These are phyloP conservation scores for Globisporangium carolinianum DNA, from an alignment of 352 stramenopile species.

Conservation along the genomic window DNA sequence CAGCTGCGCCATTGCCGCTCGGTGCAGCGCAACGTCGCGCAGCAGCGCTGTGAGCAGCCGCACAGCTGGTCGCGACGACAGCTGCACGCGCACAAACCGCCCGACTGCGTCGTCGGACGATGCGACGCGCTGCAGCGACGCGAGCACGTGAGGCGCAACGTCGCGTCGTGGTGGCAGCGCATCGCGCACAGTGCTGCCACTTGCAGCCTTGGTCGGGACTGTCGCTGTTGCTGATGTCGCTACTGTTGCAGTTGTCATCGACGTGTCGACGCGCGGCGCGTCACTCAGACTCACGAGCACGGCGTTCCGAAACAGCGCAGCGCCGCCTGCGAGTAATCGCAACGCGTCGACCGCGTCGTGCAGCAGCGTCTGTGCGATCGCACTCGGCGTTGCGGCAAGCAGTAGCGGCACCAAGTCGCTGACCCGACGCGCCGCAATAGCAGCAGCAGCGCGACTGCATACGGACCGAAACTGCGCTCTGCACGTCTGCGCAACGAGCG, in stretches of 20 bases:
- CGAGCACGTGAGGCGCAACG: slow-evolving; percentile 12
- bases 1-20: slow-evolving; percentile 20
- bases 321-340: neutral
- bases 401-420: slow-evolving; percentile 4
- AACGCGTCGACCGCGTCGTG: slow-evolving; percentile 4
- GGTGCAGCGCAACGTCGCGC: slow-evolving; percentile 10
- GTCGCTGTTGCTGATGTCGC: neutral
- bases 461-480: neutral
- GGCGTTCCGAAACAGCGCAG: slow-evolving; percentile 9
- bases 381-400: slow-evolving; percentile 3
- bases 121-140: slow-evolving; percentile 19
- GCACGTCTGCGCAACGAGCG: slow-evolving; percentile 5
- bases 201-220: neutral
- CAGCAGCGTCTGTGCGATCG: slow-evolving; percentile 6
- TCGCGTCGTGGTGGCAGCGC: slow-evolving; percentile 2
- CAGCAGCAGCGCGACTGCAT: neutral
- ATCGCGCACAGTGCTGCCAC: no score
- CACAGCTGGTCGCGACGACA: slow-evolving; percentile 26
- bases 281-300: slow-evolving; percentile 9
- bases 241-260: no score
- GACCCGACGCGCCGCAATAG: neutral
- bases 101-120: slow-evolving; percentile 17
- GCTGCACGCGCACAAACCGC: slow-evolving; percentile 32
- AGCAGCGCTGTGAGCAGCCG: slow-evolving; percentile 23
- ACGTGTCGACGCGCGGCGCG: slow-evolving; percentile 1